Evolutionary conservation across 257 asterid species (phyloP), one percentile per base, ranked within the genome.

Genomic region (Penstemon davidsonii): DNA sequence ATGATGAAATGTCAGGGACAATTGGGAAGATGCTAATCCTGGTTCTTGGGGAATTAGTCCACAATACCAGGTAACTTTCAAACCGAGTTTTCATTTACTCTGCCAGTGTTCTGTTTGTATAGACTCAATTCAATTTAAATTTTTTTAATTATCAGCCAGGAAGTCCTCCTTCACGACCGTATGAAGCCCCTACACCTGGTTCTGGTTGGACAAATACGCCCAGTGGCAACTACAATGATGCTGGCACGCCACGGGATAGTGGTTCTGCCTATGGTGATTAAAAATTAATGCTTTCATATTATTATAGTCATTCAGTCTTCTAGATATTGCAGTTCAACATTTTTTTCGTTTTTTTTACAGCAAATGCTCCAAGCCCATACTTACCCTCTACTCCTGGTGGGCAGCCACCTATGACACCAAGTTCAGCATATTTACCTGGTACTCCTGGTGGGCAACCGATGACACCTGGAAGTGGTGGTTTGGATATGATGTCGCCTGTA

Each of bases 101-200:
- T 49, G 19, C 42, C 40, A 49, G n/a, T 71, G 13, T 45, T 42
- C 37, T 44, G 19, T 57, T 25, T 39, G 8, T 52, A 12, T 40
- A 18, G 56, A 55, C 18, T 46, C 39, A 39, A 62, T 63, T 37
- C 57, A 59, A 67, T 39, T 43, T 38, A 45, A 38, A 18, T 11
- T 49, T 78, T 80, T 72, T 25, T 25, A 25, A 25, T 25, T 1
- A 25, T 25, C 90, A 94, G 99, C 96, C 96, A 15, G 85, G 90
- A 67, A 93, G 99, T 62, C 92, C 96, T 65, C 83, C 89, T 66
- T 80, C 92, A 66, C 90, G 96, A 76, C 80, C 91, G 3, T 91
- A 90, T 67, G 99, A 94, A 87, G 99, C 97, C 56, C 97, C 99
- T 15, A 90, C 97, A 62, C 99, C 99, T 65, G 96, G 97, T 77